phyloP scores from a whole-genome alignment of 2,329 filamentous ascomycete genomes.

The Alternaria conjuncta region DNA sequence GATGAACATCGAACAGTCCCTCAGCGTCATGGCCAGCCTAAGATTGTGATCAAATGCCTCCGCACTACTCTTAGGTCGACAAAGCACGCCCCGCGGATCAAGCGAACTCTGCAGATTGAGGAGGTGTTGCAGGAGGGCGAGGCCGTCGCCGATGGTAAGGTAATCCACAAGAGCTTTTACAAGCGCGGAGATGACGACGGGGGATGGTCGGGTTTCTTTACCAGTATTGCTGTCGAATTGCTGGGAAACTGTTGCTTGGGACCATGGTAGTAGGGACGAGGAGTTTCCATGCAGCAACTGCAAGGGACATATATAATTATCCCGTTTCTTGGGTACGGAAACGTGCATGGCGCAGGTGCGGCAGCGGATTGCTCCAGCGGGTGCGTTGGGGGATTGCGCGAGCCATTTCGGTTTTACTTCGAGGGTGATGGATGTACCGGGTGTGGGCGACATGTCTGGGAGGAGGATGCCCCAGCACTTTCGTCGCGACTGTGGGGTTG shows the following conservation, averaged over 20 bases:
- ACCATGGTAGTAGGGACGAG: slow-evolving; percentile 18
- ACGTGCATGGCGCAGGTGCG: slow-evolving; percentile 56
- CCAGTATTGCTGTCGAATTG: slow-evolving; percentile 2
- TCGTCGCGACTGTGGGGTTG: background rate
- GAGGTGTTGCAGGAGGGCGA: slow-evolving; percentile 47
- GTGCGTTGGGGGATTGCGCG: slow-evolving; percentile 54
- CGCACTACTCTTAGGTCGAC: background rate
- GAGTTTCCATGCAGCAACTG: slow-evolving; percentile 43
- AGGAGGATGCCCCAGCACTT: slow-evolving; percentile 35
- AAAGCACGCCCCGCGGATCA: slow-evolving; percentile 46
- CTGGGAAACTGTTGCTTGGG: slow-evolving; percentile 20
- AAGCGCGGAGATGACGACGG: slow-evolving; percentile 6
- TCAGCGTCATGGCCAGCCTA: slow-evolving; percentile 54
- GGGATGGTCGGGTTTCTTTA: background rate
- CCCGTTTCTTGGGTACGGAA: slow-evolving; percentile 27
- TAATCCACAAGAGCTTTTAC: slow-evolving; percentile 27
- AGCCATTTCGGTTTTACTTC: slow-evolving; percentile 60
- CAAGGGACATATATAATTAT: slow-evolving; percentile 50
- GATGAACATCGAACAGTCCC: slow-evolving; percentile 57
- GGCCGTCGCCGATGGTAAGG: slow-evolving; percentile 41
- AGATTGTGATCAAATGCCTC: slow-evolving; percentile 24
- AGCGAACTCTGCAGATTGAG: slow-evolving; percentile 45
- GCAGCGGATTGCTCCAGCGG: slow-evolving; percentile 49
- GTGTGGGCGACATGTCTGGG: slow-evolving; percentile 37
- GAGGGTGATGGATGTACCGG: slow-evolving; percentile 34